A percentile compares a stretch with the other conserved stretches of the same genome.
phyloP scores from a whole-genome alignment of 768 basidiomycete species.

The Tylopilus sp. region DNA sequence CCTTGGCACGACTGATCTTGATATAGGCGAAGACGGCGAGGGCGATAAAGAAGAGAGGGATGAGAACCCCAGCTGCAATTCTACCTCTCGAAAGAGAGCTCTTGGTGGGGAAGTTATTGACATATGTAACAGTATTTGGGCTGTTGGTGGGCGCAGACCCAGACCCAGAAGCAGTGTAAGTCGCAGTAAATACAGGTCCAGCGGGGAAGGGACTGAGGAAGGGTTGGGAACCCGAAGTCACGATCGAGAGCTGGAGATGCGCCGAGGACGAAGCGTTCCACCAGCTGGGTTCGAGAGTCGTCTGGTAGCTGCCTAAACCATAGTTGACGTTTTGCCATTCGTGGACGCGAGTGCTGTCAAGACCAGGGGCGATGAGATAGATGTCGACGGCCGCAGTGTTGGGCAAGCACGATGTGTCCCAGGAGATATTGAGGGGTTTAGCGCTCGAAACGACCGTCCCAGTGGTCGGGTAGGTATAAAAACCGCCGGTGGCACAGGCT shows the following conservation, averaged over 20 bases:
- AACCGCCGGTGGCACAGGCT: constrained; percentile 56
- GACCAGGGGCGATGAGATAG: constrained; percentile 56
- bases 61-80: constrained; percentile 61
- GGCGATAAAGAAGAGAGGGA: constrained; percentile 58
- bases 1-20: constrained; percentile 47
- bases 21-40: constrained; percentile 47
- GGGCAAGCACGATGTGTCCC: constrained; percentile 60
- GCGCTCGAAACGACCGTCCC: constrained; percentile 45
- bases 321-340: constrained; percentile 54
- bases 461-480: constrained; percentile 56
- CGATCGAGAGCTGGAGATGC: constrained; percentile 57
- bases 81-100: constrained; percentile 46
- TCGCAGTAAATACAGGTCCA: constrained; percentile 68
- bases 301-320: constrained; percentile 45
- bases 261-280: constrained; percentile 57
- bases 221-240: constrained; percentile 45
- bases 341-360: constrained; percentile 45
- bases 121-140: constrained; percentile 36
- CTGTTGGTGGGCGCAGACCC: constrained; percentile 36
- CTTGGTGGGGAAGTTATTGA: constrained; percentile 36
- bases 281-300: constrained; percentile 59
- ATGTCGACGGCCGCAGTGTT: constrained; percentile 55
- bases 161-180: constrained; percentile 44
- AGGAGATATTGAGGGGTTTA: constrained; percentile 52
- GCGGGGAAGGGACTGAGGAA: constrained; percentile 55